Percentiles rank a stretch among this genome's conserved stretches.
phyloP scores from a whole-genome alignment of 805 yeast species.

The Aciculoconidium aculeatum region DNA sequence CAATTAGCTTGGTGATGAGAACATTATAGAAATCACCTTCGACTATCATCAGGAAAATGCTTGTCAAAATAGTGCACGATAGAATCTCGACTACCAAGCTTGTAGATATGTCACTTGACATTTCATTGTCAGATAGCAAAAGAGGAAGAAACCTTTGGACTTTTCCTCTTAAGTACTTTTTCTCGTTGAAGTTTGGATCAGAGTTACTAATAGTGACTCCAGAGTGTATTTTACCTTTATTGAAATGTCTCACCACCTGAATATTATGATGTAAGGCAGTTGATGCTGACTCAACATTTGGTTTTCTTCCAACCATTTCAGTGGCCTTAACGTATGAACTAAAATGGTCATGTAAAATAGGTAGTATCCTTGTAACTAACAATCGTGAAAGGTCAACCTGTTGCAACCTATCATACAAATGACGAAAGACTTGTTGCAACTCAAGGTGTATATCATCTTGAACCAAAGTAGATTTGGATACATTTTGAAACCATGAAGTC shows the following conservation, averaged over 20 bases:
- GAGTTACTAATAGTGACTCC: conserved; percentile 40
- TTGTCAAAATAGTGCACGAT: conserved; percentile 40
- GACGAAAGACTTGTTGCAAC: conserved; percentile 35
- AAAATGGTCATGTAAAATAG: conserved; percentile 63
- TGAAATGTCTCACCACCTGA: conserved; percentile 40
- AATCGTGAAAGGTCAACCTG: conserved; percentile 50
- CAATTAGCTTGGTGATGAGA: conserved; percentile 50
- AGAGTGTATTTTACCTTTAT: conserved; percentile 52
- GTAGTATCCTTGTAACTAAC: conserved; percentile 53
- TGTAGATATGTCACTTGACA: conserved; percentile 41
- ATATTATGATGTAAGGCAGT: no score
- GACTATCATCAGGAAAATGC: conserved; percentile 50
- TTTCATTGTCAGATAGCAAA: conserved; percentile 43
- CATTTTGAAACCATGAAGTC: conserved; percentile 47
- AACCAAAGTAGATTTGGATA: conserved; percentile 29
- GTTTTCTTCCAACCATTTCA: conserved; percentile 23
- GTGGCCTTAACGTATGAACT: conserved; percentile 42
- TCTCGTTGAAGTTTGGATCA: conserved; percentile 32
- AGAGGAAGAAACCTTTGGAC: conserved; percentile 41
- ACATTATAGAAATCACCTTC: conserved; percentile 79
- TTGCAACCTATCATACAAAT: conserved; percentile 37
- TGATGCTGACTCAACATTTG: no score
- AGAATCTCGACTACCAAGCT: conserved; percentile 59
- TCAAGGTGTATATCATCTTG: conserved; percentile 39
- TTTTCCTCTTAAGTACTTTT: conserved; percentile 42